These are phyloP conservation scores for Fusarium udum DNA, from an alignment of 2,329 filamentous ascomycete genomes.

Conservation along the genomic window DNA sequence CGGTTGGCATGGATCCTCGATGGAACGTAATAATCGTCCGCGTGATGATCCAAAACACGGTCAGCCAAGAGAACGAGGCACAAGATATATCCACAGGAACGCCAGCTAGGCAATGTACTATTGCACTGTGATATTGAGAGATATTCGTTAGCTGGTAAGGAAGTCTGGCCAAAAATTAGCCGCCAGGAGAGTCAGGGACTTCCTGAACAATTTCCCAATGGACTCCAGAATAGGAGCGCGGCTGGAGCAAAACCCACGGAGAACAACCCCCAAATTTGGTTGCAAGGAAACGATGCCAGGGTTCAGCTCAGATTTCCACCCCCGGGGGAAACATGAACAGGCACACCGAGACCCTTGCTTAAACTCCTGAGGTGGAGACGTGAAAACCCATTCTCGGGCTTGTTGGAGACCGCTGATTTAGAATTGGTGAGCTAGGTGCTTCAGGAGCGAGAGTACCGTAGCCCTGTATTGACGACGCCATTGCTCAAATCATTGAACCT, in stretches of 20 bases:
- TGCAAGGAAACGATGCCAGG: conserved; percentile 3
- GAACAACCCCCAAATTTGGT: conserved; percentile 2
- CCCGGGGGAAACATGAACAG: neutral
- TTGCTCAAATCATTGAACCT: neutral
- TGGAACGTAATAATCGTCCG: conserved; percentile 10
- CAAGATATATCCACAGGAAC: conserved; percentile 14
- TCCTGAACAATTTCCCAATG: neutral
- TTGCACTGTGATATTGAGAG: neutral
- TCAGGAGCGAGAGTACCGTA: neutral
- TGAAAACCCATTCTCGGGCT: neutral
- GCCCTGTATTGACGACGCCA: neutral
- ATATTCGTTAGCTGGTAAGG: neutral
- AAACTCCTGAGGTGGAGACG: neutral
- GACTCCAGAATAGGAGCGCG: conserved; percentile 1
- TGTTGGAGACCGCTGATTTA: conserved; percentile 6
- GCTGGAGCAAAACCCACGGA: conserved; percentile 3
- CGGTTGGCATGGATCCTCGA: conserved; percentile 8
- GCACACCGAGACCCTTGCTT: conserved; percentile 8
- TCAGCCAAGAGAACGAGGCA: conserved; percentile 14
- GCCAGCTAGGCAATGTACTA: neutral
- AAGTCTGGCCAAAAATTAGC: conserved; percentile 4
- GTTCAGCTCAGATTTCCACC: conserved; percentile 4
- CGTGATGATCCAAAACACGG: conserved; percentile 2
- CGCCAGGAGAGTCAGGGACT: conserved; percentile 4
- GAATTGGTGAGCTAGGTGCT: neutral